Percentiles rank a stretch among this genome's conserved stretches.
phyloP scores from a whole-genome alignment of 495 filamentous ascomycete species.

The Lasiosphaeriaceae sp. region DNA sequence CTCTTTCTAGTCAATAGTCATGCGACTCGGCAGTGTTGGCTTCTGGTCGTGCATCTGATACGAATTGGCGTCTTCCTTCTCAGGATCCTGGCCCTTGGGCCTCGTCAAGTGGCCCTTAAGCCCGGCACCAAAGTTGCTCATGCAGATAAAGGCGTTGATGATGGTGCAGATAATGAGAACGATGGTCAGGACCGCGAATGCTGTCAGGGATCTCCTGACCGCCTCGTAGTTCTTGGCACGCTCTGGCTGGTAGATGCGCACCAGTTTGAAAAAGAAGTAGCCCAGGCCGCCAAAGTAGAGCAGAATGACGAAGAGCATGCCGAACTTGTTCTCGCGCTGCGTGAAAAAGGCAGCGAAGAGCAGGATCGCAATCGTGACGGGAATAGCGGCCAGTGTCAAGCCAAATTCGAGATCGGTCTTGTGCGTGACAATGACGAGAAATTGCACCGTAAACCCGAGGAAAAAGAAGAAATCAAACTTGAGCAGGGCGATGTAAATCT shows the following conservation, averaged over 20 bases:
- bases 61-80: conserved; percentile 69
- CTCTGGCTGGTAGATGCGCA: conserved; percentile 81
- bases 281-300: conserved; percentile 86
- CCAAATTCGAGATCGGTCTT: conserved; percentile 69
- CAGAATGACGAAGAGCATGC: conserved; percentile 74
- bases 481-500: conserved; percentile 96
- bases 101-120: conserved; percentile 80
- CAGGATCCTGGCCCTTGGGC: conserved; percentile 59
- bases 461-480: conserved; percentile 99
- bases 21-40: conserved; percentile 62
- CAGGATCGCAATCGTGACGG: conserved; percentile 84
- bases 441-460: conserved; percentile 95
- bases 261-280: conserved; percentile 97
- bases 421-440: conserved; percentile 82
- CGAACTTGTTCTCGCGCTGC: conserved; percentile 71
- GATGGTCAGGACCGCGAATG: conserved; percentile 90
- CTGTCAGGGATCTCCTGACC: conserved; percentile 75
- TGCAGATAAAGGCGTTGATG: conserved; percentile 79
- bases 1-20: conserved; percentile 83
- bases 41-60: conserved; percentile 60
- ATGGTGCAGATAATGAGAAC: conserved; percentile 86
- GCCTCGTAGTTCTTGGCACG: conserved; percentile 62
- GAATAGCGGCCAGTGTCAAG: conserved; percentile 83
- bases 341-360: conserved; percentile 79
- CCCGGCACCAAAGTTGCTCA: conserved; percentile 84